Percentiles rank a stretch among this genome's conserved stretches.
phyloP scores from a whole-genome alignment of 805 yeast species.

The Middelhovenomyces tepae region DNA sequence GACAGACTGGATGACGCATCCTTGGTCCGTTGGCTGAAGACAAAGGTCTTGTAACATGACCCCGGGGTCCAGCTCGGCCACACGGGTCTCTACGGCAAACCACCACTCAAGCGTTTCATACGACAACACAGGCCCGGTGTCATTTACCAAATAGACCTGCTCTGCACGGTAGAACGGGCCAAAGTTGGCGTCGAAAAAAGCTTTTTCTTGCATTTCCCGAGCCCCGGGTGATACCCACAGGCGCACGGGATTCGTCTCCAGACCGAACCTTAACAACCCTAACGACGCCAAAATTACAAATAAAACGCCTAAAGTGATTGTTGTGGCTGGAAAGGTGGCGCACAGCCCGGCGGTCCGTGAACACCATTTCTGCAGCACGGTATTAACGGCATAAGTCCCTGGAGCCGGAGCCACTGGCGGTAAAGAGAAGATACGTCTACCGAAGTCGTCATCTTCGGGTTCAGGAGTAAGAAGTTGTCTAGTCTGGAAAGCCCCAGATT shows the following conservation, averaged over 20 bases:
- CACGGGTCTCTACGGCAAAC: conserved; percentile 65
- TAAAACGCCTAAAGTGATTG: conserved; percentile 36
- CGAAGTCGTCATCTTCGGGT: conserved; percentile 17
- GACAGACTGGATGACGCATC: conserved; percentile 78
- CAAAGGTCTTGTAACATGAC: conserved; percentile 57
- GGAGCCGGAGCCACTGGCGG: too few species aligned
- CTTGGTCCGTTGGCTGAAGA: conserved; percentile 63
- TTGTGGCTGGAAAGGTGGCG: conserved; percentile 48
- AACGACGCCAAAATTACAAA: conserved; percentile 40
- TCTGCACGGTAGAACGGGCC: conserved; percentile 90
- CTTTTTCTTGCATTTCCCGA: conserved; percentile 57
- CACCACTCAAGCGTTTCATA: conserved; percentile 80
- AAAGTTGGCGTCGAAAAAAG: conserved; percentile 65
- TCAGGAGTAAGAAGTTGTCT: conserved; percentile 22
- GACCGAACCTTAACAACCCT: conserved; percentile 42
- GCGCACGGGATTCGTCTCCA: conserved; percentile 74
- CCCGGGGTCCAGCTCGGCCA: conserved; percentile 27
- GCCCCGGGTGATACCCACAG: conserved; percentile 85
- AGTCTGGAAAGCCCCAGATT: conserved; percentile 11
- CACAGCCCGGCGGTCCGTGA: conserved; percentile 48
- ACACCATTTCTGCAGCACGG: conserved; percentile 40
- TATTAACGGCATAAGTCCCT: conserved; percentile 38
- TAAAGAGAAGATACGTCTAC: too few species aligned
- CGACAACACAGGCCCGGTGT: conserved; percentile 54
- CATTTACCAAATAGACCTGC: conserved; percentile 67